Conservation (phyloP, 768 basidiomycete species). For the Tylopilus felleus region DNA sequence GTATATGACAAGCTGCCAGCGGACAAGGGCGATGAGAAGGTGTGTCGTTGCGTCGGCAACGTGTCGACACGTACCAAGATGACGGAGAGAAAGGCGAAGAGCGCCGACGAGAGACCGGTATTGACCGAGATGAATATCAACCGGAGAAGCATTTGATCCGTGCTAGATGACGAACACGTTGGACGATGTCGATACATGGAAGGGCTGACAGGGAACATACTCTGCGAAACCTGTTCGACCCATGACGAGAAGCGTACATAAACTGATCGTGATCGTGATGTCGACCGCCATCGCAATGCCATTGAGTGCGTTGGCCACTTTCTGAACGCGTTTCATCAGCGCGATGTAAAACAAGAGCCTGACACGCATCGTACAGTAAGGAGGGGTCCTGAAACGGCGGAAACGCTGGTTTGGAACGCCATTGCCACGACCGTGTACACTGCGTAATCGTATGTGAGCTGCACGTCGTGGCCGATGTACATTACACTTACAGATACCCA, state of each 20-base stretch:
- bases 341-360: not conserved
- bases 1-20: slow-evolving; percentile 19
- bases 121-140: slow-evolving; percentile 26
- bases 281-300: slow-evolving; percentile 16
- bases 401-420: slow-evolving; percentile 12
- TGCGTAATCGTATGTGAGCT: slow-evolving; percentile 7
- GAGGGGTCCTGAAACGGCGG: slow-evolving; percentile 16
- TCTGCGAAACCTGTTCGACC: slow-evolving; percentile 24
- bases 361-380: slow-evolving; percentile 12
- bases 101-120: slow-evolving; percentile 22
- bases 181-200: not conserved
- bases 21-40: not conserved
- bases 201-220: slow-evolving; percentile 6
- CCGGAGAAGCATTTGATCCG: slow-evolving; percentile 23
- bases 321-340: slow-evolving; percentile 13
- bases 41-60: not conserved
- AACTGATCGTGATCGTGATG: slow-evolving; percentile 17
- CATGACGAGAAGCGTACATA: slow-evolving; percentile 21
- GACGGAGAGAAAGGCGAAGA: slow-evolving; percentile 21
- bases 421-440: slow-evolving; percentile 17
- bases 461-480: not conserved
- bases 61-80: slow-evolving; percentile 16
- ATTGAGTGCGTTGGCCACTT: slow-evolving; percentile 9
- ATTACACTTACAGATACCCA: slow-evolving; percentile 12
- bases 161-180: slow-evolving; percentile 13